phyloP scores from a whole-genome alignment of 257 asterid genomes.

The Anisodus tanguticus region DNA sequence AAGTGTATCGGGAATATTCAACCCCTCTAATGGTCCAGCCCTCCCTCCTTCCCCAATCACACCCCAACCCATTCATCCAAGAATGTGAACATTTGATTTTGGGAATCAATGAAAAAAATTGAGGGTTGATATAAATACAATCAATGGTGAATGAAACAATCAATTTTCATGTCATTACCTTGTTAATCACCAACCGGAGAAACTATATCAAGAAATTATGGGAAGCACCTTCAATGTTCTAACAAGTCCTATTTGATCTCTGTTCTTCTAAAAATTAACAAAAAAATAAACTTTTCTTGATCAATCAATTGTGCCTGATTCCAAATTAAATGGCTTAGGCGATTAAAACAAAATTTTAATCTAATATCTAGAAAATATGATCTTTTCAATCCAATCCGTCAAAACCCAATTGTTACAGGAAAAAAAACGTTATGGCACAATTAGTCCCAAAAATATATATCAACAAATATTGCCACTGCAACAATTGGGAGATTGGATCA shows the following conservation, averaged over 20 bases:
- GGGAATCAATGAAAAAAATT: neutral
- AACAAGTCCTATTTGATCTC: neutral
- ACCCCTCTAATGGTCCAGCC: too few relatives aligned
- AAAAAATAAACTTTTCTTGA: neutral
- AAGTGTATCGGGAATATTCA: neutral
- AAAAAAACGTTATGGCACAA: neutral
- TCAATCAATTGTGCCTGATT: constrained; percentile 3
- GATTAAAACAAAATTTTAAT: neutral
- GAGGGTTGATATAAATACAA: neutral
- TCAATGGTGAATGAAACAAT: neutral
- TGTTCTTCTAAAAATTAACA: neutral
- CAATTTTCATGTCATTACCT: neutral
- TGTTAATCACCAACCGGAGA: neutral
- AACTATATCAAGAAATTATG: neutral
- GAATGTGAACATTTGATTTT: neutral
- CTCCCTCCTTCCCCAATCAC: too few relatives aligned
- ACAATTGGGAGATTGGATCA: constrained; percentile 48
- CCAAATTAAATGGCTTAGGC: neutral
- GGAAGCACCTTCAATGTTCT: neutral
- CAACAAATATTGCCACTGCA: neutral
- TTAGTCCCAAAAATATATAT: neutral
- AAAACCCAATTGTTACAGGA: constrained; percentile 32
- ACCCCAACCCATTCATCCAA: neutral
- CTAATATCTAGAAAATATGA: neutral
- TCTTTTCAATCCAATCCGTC: constrained; percentile 19